phyloP scores from a whole-genome alignment of 345 rosid genomes.

The Lenwebbia sp. region DNA sequence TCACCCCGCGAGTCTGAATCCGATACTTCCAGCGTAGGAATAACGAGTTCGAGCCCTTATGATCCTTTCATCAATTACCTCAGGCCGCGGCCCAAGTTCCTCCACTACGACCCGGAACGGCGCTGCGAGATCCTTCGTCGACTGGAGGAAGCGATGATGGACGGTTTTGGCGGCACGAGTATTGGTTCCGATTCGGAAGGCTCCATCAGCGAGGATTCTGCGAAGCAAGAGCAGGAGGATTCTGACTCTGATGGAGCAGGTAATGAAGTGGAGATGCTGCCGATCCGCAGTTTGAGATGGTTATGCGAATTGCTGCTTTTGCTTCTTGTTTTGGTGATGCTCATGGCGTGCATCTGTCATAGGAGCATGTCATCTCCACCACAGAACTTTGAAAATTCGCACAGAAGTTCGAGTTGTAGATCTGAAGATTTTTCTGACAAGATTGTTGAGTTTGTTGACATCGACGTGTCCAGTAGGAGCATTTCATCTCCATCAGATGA shows the following conservation, averaged over 20 bases:
- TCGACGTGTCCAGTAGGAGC: background rate
- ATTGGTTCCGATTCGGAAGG: background rate
- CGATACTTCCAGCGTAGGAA: background rate
- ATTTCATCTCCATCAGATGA: background rate
- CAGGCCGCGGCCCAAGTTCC: constrained; percentile 34
- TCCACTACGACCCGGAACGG: constrained; percentile 25
- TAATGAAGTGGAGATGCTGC: constrained; percentile 2
- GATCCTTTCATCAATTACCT: constrained; percentile 17
- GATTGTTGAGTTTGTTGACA: background rate
- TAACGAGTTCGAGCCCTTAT: background rate
- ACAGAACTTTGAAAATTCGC: background rate
- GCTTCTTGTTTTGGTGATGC: constrained; percentile 14
- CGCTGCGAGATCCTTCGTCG: constrained; percentile 11
- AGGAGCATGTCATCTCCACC: constrained; percentile 1
- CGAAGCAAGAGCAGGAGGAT: background rate
- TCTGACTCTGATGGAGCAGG: background rate
- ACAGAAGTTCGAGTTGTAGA: background rate
- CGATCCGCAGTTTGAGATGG: constrained; percentile 11
- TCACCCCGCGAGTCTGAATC: background rate
- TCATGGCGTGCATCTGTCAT: constrained; percentile 14
- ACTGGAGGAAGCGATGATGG: background rate
- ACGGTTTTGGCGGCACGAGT: background rate
- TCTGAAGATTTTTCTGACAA: background rate
- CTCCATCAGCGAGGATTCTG: background rate
- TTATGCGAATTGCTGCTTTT: constrained; percentile 5